These are phyloP conservation scores for Fragaria ananassa DNA, from an alignment of 306 rosid genomes.

Conservation along the genomic window DNA sequence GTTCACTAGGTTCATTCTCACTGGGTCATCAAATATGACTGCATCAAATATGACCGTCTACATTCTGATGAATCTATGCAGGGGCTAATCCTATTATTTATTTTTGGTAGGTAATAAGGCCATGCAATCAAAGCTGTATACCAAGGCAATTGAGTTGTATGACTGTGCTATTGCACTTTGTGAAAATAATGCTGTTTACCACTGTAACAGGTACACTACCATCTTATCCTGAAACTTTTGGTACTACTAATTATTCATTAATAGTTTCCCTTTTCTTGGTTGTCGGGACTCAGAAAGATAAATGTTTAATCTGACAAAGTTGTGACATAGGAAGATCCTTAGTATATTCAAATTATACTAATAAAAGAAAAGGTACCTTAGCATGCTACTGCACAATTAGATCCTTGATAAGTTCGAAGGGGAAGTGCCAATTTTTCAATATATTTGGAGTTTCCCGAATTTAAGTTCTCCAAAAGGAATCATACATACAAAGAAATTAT, in stretches of 20 bases:
- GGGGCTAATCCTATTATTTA: conserved; percentile 22
- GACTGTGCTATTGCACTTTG: conserved; percentile 66
- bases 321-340: background rate
- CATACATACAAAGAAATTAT: background rate
- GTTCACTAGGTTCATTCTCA: background rate
- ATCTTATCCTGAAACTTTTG: conserved; percentile 8
- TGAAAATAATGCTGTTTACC: conserved; percentile 76
- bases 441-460: background rate
- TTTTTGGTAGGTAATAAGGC: conserved; percentile 74
- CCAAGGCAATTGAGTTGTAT: conserved; percentile 77
- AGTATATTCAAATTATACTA: background rate
- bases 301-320: background rate
- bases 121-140: conserved; percentile 58
- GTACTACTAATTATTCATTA: background rate
- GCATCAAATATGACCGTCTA: background rate
- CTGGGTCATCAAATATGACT: background rate
- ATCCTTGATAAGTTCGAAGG: background rate
- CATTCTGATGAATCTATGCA: conserved; percentile 17
- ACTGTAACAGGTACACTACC: conserved; percentile 78
- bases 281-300: background rate
- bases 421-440: background rate
- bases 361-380: background rate
- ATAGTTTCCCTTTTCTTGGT: background rate
- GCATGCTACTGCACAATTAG: background rate
- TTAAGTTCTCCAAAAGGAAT: background rate